Percentiles rank a stretch among this genome's conserved stretches.
These are phyloP conservation scores for Picea engelmannii DNA, from an alignment of 83 land plant genomes.

Conservation along the genomic window DNA sequence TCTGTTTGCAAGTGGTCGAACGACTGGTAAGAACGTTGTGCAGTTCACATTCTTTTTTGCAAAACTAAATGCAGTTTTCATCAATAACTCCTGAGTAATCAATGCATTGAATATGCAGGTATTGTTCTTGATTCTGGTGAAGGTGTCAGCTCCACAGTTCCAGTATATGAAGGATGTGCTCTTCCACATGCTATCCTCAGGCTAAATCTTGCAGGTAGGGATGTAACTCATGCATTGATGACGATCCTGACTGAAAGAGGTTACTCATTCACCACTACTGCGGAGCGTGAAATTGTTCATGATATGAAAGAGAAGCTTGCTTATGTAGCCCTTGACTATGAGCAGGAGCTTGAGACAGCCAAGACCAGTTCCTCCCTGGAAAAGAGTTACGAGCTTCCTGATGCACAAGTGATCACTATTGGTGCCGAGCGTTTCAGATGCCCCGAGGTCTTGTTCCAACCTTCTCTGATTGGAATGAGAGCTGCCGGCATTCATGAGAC, in stretches of 20 bases:
- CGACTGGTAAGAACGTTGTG: slow-evolving; percentile 17
- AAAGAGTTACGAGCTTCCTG: slow-evolving; percentile 72
- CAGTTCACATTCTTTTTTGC: neutral
- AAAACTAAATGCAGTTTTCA: too few species aligned
- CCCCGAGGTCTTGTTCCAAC: slow-evolving; percentile 1
- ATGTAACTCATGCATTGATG: slow-evolving; percentile 32
- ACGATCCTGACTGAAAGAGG: slow-evolving; percentile 62
- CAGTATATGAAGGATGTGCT: slow-evolving; percentile 44
- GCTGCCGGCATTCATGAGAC: slow-evolving; percentile 23
- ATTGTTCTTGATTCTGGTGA: slow-evolving; percentile 56
- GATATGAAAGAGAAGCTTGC: slow-evolving; percentile 22
- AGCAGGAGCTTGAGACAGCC: slow-evolving; percentile 44
- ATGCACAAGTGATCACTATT: slow-evolving; percentile 39
- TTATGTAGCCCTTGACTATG: slow-evolving; percentile 27
- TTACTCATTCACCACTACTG: slow-evolving; percentile 61
- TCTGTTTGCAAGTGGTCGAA: slow-evolving; percentile 36
- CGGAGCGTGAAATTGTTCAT: slow-evolving; percentile 36
- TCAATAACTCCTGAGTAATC: too few species aligned
- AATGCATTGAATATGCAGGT: slow-evolving; percentile 15
- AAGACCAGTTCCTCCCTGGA: slow-evolving; percentile 46
- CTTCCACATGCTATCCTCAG: slow-evolving; percentile 56
- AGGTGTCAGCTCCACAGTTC: slow-evolving; percentile 42
- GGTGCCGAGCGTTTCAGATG: slow-evolving; percentile 8
- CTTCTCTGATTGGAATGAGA: slow-evolving; percentile 18
- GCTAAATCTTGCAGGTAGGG: slow-evolving; percentile 41